phyloP scores from a whole-genome alignment of 2,329 filamentous ascomycete genomes.

The Pestalotiopsis sp. region DNA sequence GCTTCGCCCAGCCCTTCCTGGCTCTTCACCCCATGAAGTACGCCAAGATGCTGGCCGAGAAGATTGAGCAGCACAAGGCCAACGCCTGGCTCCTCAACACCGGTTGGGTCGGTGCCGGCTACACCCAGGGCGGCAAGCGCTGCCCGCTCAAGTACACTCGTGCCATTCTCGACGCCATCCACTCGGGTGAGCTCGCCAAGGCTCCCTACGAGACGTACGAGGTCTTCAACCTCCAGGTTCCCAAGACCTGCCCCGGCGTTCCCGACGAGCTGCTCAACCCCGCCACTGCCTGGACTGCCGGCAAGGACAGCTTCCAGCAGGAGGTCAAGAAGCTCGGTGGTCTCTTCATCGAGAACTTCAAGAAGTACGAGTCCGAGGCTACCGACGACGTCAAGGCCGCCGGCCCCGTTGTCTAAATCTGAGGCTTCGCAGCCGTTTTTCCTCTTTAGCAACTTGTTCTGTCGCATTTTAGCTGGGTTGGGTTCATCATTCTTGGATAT shows the following conservation, averaged over 20 bases:
- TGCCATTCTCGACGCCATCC: conserved; percentile 96
- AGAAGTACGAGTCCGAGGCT: conserved; percentile 88
- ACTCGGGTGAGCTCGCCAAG: conserved; percentile 93
- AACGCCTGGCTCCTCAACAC: conserved; percentile 93
- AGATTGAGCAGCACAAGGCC: conserved; percentile 93
- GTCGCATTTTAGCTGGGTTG: background rate
- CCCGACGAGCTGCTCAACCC: conserved; percentile 94
- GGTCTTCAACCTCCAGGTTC: conserved; percentile 95
- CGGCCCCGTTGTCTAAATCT: conserved; percentile 47
- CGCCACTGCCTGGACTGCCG: conserved; percentile 86
- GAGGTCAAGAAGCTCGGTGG: conserved; percentile 90
- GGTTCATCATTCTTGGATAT: background rate
- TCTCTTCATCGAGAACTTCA: conserved; percentile 96
- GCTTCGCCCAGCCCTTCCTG: conserved; percentile 99
- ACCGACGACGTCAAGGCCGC: conserved; percentile 77
- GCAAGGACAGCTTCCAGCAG: conserved; percentile 76
- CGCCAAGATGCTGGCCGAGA: conserved; percentile 96
- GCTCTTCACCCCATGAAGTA: conserved; percentile 99
- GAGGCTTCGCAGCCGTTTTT: conserved; percentile 2
- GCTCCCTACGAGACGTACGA: conserved; percentile 94
- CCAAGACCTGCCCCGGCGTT: conserved; percentile 86
- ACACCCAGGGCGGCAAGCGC: conserved; percentile 90
- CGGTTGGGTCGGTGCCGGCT: conserved; percentile 76
- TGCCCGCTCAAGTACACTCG: conserved; percentile 99
- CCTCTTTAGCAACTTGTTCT: background rate